These are phyloP conservation scores for Ceratocystis papillata DNA, from an alignment of 2,329 filamentous ascomycete species.

Conservation along the genomic window DNA sequence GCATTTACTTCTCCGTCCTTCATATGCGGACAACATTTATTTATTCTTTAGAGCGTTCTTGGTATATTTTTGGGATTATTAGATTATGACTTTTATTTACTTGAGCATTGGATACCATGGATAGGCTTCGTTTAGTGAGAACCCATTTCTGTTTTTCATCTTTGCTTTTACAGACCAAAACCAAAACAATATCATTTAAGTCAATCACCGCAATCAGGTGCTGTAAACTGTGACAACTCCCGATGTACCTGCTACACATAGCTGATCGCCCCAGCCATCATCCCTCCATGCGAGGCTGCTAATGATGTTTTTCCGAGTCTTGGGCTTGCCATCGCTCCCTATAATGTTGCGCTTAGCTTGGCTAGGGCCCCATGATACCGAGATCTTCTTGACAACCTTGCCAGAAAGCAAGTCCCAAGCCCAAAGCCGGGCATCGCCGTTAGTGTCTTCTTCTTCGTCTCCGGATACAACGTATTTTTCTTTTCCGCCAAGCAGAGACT, in stretches of 20 bases:
- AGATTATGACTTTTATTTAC: not conserved
- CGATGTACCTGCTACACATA: slow-evolving; percentile 54
- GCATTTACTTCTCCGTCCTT: not conserved
- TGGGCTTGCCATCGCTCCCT: slow-evolving; percentile 50
- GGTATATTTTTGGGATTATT: not conserved
- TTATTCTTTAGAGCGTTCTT: slow-evolving; percentile 1
- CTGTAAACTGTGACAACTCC: slow-evolving; percentile 56
- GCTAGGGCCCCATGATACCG: slow-evolving; percentile 46
- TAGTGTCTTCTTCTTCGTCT: slow-evolving; percentile 48
- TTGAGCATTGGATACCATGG: not conserved
- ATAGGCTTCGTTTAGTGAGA: not conserved
- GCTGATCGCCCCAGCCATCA: slow-evolving; percentile 52
- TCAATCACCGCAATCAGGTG: slow-evolving; percentile 16
- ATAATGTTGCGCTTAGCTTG: slow-evolving; percentile 43
- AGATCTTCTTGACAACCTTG: slow-evolving; percentile 51
- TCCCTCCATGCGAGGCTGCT: slow-evolving; percentile 55
- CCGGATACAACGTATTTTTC: slow-evolving; percentile 73
- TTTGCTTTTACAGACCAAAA: too few species aligned
- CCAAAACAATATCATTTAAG: not conserved
- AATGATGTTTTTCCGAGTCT: slow-evolving; percentile 48
- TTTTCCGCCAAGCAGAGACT: slow-evolving; percentile 61
- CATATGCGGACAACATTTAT: not conserved
- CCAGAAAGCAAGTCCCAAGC: slow-evolving; percentile 80
- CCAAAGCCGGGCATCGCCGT: slow-evolving; percentile 47
- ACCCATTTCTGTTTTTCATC: not conserved